phyloP scores from a whole-genome alignment of 2,329 filamentous ascomycete species.

The Botrytis medusae region DNA sequence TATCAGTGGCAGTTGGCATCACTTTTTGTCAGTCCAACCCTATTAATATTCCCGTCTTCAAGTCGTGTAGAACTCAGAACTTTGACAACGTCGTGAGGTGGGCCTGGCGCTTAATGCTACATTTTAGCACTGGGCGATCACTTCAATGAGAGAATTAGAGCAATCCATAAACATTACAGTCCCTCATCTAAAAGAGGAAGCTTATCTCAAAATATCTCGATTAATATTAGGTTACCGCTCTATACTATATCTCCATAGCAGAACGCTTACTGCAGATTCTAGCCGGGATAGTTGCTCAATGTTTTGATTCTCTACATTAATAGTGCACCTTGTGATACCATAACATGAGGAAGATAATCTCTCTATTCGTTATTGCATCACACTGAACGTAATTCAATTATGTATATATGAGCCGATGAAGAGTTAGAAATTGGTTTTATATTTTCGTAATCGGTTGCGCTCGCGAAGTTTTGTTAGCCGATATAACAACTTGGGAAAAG shows the following conservation, averaged over 20 bases:
- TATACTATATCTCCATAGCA: not conserved
- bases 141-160: not conserved
- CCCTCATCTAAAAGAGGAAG: not conserved
- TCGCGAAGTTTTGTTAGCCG: not conserved
- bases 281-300: not conserved
- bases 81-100: not conserved
- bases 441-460: not conserved
- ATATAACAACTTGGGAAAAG: not conserved
- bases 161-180: not conserved
- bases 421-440: rapidly evolving
- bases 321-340: rapidly evolving
- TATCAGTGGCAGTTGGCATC: not conserved
- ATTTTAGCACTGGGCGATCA: not conserved
- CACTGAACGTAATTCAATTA: not conserved
- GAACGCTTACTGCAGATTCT: not conserved
- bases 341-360: no score
- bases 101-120: not conserved
- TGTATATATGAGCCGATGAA: rapidly evolving
- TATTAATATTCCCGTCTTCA: not conserved
- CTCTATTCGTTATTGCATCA: not conserved
- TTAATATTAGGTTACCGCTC: rapidly evolving
- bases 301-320: not conserved
- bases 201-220: no score
- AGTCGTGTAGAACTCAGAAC: not conserved
- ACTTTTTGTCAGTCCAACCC: not conserved